Evolutionary conservation across 2,329 filamentous ascomycete genomes (phyloP), one percentile per base, ranked within the genome.

Genomic region (Fragosphaeria purpurea): DNA sequence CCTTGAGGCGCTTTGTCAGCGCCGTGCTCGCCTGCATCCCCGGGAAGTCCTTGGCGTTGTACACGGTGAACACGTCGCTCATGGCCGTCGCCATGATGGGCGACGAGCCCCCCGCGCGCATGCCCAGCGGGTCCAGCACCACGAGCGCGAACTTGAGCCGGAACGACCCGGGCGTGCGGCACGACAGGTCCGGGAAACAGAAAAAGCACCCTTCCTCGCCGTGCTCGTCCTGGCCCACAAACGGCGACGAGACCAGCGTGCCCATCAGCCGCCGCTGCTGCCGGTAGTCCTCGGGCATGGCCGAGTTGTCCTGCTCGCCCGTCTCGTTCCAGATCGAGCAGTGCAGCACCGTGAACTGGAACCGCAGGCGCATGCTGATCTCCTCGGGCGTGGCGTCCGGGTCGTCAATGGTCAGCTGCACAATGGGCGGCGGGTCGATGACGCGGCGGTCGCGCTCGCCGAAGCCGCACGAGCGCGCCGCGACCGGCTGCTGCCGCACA

Each of bases 11-110:
- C 63, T 86, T 86, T 1, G 87, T 87, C 39, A 93, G 67, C 13
- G 76, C 72, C 32, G 85, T 89, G 63, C 85, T 89, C 1, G 85
- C 82, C 51, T 82, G 75, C 86, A 93, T 93, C 6, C 87, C 87
- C 0, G 86, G 85, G 53, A 93, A 93, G 61, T 91, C 86, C 63
- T 91, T 93, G 42, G 87, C 87, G 42, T 84, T 89, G 64, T 85
- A 90, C 7, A 90, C 86, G 10, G 78, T 81, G 61, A 93, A 90
- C n/a, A 82, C 70, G 12, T 86, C 79, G 61, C 81, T 88, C 67
- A 82, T 75, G 12, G 68, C 70, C 22, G 70, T 69, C 7, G 71
- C 72, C n/a, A 70, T 65, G 12, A 79, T 71, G 30, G 74, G 76
- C 11, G 72, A 76, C 48, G 67, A 70, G 44, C 65, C 65, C 33